Evolutionary conservation across 352 stramenopile genomes (phyloP).

Genomic region (Phytophthora tubulina): DNA sequence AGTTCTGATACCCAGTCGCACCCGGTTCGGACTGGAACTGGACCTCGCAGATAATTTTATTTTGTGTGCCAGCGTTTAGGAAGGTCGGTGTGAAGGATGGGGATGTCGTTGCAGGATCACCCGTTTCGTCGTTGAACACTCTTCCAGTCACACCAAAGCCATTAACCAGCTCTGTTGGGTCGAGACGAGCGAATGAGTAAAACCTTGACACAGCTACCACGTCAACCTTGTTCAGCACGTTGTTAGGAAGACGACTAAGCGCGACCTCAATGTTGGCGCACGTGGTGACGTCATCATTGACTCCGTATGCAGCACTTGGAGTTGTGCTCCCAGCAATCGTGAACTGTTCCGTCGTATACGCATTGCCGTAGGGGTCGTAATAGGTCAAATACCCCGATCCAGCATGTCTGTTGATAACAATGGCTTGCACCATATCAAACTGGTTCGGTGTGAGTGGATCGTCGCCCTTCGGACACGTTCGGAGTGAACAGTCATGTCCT

Average conservation of each 20-base stretch:
- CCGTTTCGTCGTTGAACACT: no score
- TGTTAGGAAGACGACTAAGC: slow-evolving; percentile 66
- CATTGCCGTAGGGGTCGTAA: slow-evolving; percentile 77
- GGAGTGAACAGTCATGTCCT: slow-evolving; percentile 63
- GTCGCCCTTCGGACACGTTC: slow-evolving; percentile 66
- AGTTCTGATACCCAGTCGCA: slow-evolving; percentile 65
- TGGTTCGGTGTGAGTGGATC: slow-evolving; percentile 68
- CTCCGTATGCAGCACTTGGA: background rate
- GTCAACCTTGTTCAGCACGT: slow-evolving; percentile 64
- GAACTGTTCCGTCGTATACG: slow-evolving; percentile 64
- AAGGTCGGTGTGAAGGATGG: no score
- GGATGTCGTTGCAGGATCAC: no score
- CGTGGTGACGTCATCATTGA: background rate
- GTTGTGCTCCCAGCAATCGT: slow-evolving; percentile 17
- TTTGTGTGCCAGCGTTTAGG: background rate
- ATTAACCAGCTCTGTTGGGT: slow-evolving; percentile 2
- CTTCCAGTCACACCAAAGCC: background rate
- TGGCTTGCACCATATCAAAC: slow-evolving; percentile 66
- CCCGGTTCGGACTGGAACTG: slow-evolving; percentile 61
- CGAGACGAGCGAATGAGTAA: slow-evolving; percentile 38
- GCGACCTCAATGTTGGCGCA: slow-evolving; percentile 56
- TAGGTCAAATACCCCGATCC: slow-evolving; percentile 65
- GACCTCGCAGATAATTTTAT: slow-evolving; percentile 47
- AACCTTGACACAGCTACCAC: slow-evolving; percentile 23
- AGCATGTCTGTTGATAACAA: background rate